Evolutionary conservation across 108 stramenopile species (phyloP), one percentile per base, ranked within the genome.

Genomic region (Mediolabrus comicus): DNA sequence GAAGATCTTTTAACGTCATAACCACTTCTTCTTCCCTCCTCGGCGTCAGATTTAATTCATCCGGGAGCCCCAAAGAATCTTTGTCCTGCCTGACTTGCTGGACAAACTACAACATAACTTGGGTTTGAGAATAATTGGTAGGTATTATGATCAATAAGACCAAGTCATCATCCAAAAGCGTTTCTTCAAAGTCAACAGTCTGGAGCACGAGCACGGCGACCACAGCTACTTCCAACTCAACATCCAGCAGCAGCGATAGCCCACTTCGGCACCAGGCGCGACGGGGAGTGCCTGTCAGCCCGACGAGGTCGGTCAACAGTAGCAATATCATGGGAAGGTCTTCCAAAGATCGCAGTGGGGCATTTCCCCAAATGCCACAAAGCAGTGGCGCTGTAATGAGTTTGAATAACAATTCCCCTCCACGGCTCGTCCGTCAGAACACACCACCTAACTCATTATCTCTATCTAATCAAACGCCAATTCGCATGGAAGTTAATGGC

Each of bases 281-380:
- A 0, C 28, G 56, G 30, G 7, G 56, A 30, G 17, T 5, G 31
- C 25, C 7, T 33, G 56, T n/a, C 17, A 57, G 56, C 31, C 56
- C 31, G 26, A 16, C 56, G 32, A 57, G 56, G 22, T 32, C 56
- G 29, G 30, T 57, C 30, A 16, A 4, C 56, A 57, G 19, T 28
- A 17, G 32, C 30, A 17, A 57, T 11, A 33, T 22, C 31, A 57
- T 33, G 56, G 56, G 34, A 11, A 30, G 56, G 56, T 49, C 46
- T 22, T 22, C 6, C 5, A 57, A 30, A 22, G 67, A 68, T 58
- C 67, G 67, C 11, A 68, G 67, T 26, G 67, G 67, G 1, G 67
- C 67, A 6, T 68, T 68, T 57, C 67, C 67, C 17, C 67, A 68
- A 41, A 31, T 58, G 26, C 67, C 56, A 11, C 31, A 29, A 22